Conservation (phyloP, 192 early-diverging fungal genomes). For the Linnemannia elongata region DNA sequence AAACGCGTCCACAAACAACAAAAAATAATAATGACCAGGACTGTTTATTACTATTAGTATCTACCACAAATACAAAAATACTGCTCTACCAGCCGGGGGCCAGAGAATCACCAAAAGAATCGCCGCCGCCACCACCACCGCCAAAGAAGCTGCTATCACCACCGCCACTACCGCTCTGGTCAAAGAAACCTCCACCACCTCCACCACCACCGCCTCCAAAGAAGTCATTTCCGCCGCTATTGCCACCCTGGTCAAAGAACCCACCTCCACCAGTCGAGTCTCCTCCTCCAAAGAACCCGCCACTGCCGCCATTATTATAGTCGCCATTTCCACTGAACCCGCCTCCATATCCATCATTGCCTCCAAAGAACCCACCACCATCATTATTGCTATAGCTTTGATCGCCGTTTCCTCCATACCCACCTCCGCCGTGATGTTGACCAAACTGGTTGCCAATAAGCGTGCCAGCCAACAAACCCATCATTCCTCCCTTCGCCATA, state of each 20-base stretch:
- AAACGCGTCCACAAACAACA: constrained; percentile 11
- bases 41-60: neutral
- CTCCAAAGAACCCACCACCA: constrained; percentile 18
- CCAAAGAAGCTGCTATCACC: neutral
- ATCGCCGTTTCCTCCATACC: neutral
- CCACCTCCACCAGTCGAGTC: neutral
- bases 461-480: constrained; percentile 11
- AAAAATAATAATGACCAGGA: neutral
- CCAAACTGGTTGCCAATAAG: constrained; percentile 3
- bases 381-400: neutral
- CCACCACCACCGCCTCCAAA: constrained; percentile 1
- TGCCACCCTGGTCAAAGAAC: constrained; percentile 19
- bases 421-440: neutral
- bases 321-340: constrained; percentile 12
- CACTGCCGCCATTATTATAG: neutral
- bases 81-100: neutral
- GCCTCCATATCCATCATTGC: constrained; percentile 14
- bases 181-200: neutral
- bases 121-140: neutral
- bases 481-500: constrained; percentile 30
- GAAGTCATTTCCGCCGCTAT: neutral
- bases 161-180: neutral
- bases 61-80: too few species aligned
- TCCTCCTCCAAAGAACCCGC: neutral
- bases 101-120: too few species aligned